Evolutionary conservation across 2,329 filamentous ascomycete species (phyloP).

Genomic region (Xylariaceae sp.): DNA sequence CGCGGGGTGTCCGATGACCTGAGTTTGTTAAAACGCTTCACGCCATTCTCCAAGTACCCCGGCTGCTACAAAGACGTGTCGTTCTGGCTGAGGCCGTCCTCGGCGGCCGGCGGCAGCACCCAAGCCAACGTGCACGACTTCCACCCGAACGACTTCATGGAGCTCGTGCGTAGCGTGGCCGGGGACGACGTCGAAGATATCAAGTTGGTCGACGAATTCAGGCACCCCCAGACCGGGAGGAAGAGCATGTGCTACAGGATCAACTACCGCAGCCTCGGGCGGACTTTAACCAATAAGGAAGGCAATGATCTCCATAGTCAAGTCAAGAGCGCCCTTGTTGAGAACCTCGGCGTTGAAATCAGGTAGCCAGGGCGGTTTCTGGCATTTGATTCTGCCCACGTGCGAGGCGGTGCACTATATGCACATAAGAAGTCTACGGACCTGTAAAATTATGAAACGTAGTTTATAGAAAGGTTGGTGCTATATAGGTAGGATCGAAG

Average conservation of each 20-base stretch:
- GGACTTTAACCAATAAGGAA: slow-evolving; percentile 84
- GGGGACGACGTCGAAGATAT: slow-evolving; percentile 91
- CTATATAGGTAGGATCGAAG: neutral
- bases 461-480: too few species aligned
- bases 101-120: slow-evolving; percentile 50
- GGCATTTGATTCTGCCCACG: neutral
- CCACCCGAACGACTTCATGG: slow-evolving; percentile 98
- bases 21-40: slow-evolving; percentile 63
- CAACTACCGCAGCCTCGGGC: slow-evolving; percentile 90
- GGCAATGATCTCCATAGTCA: slow-evolving; percentile 74
- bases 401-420: neutral
- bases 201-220: slow-evolving; percentile 80
- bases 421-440: too few species aligned
- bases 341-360: slow-evolving; percentile 77
- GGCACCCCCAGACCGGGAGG: slow-evolving; percentile 80
- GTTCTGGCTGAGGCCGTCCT: slow-evolving; percentile 74
- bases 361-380: too few species aligned
- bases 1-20: slow-evolving; percentile 58
- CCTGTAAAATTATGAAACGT: too few species aligned
- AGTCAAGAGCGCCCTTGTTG: slow-evolving; percentile 67
- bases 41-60: slow-evolving; percentile 89
- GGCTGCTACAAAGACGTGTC: slow-evolving; percentile 89
- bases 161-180: slow-evolving; percentile 80
- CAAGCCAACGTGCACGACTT: slow-evolving; percentile 55
- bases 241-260: slow-evolving; percentile 90